Base-by-base conservation (phyloP, 352 stramenopile genomes). In the Globisporangium parvum region DNA sequence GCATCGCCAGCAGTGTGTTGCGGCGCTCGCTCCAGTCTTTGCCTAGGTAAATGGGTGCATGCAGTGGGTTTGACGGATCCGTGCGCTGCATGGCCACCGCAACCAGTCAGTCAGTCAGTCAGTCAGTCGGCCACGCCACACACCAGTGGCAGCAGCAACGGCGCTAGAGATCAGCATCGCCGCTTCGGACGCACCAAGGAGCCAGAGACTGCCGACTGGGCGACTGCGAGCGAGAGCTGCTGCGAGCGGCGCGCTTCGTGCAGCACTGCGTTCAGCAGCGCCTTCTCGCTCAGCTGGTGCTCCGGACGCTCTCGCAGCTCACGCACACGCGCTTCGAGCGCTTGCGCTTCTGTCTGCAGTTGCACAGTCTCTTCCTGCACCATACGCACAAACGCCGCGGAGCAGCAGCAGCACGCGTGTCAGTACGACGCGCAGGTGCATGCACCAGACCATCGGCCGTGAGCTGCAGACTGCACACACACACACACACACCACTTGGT, bases 31-130 rank as follows among this genome's bases (percentile, higher is more conserved):
- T 35, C 49, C 45, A 62, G n/a, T 77, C 66, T 3, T 48, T 63
- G 12, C 55, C 65, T 5, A 86, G 52, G 59, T 70, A 69, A 39
- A 86, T 77, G 61, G 62, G 77, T 23, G 55, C 62, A 3, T 77
- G 58, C 21, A 80, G 53, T 8, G 65, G 68, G 24, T 64, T 59
- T 11, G 60, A 49, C 24, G 48, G 47, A 6, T 57, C 21, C 0
- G 33, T 6, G 18, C 26, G 37, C 23, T 51, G 18, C n/a, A 6
- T 33, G 28, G 28, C 28, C 2, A 6, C 6, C 2, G 28, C 28
- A 33, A 33, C 28, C 3, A 33, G 28, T 6, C 3, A 33, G 28
- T 33, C 6, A 2, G 28, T 33, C 6, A 2, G 28, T 33, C 28
- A 2, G 28, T 33, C 28, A 33, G 28, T 33, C 28, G 6, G 28